A percentile compares a stretch with the other conserved stretches of the same genome.
These are phyloP conservation scores for Leersia perrieri DNA, from an alignment of 176 grass and related monocot genomes.

Conservation along the genomic window DNA sequence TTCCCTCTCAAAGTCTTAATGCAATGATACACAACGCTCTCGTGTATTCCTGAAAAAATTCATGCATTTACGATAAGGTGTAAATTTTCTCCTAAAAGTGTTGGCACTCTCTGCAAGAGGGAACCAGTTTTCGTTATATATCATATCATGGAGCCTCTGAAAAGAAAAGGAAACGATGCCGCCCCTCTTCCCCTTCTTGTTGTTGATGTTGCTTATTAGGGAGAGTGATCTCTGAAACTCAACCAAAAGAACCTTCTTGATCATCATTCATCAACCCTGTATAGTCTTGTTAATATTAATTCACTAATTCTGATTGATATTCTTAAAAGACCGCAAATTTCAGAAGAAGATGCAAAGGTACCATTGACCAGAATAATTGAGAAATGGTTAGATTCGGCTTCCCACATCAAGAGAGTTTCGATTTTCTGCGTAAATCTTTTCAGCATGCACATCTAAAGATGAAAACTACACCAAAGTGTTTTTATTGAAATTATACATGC, in stretches of 20 bases:
- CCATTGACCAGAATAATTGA: conserved; percentile 32
- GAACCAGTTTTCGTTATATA: background rate
- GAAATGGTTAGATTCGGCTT: background rate
- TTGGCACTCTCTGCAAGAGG: background rate
- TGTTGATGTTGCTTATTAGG: background rate
- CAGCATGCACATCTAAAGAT: background rate
- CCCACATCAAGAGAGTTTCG: background rate
- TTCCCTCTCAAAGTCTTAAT: too few relatives aligned
- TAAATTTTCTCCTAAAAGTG: background rate
- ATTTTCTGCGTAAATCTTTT: conserved; percentile 13
- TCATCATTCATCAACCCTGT: too few relatives aligned
- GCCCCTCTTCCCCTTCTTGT: background rate
- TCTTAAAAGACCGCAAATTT: background rate
- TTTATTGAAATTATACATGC: background rate
- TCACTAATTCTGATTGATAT: background rate
- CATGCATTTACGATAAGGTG: background rate
- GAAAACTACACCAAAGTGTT: conserved; percentile 9
- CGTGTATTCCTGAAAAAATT: too few relatives aligned
- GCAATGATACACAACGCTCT: too few relatives aligned
- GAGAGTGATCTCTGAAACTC: too few relatives aligned
- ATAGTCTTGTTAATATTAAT: too few relatives aligned
- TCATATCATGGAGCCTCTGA: background rate
- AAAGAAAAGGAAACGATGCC: background rate
- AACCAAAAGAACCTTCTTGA: too few relatives aligned
- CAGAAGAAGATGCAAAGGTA: background rate